A percentile compares a stretch with the other conserved stretches of the same genome.
Conservation (phyloP, 2,329 filamentous ascomycete genomes). For the Beauveria caledonica region DNA sequence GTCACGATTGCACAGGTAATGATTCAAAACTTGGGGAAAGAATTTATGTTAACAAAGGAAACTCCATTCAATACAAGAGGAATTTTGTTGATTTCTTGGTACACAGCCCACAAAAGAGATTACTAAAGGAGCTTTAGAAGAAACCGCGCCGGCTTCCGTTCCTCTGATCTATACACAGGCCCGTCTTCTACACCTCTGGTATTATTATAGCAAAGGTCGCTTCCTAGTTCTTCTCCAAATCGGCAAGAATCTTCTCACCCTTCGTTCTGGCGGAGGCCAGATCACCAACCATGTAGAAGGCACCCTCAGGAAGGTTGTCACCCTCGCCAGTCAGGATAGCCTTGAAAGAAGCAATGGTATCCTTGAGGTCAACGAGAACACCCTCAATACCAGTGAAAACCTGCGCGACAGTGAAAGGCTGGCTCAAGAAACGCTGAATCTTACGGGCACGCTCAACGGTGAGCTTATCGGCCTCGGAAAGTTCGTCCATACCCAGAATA, state of each 20-base stretch:
- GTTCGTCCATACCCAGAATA: constrained; percentile 99
- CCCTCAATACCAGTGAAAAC: constrained; percentile 93
- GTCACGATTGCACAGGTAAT: background rate
- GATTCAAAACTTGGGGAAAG: background rate
- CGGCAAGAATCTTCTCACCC: constrained; percentile 99
- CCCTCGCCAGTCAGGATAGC: constrained; percentile 89
- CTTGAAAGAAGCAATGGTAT: constrained; percentile 97
- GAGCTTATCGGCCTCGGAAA: constrained; percentile 98
- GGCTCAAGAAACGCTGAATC: constrained; percentile 98
- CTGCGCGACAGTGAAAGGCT: constrained; percentile 87
- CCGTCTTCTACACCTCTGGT: constrained; percentile 26
- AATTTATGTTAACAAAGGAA: constrained; percentile 16
- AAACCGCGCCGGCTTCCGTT: constrained; percentile 41
- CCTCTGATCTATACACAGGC: constrained; percentile 53
- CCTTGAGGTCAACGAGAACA: constrained; percentile 94
- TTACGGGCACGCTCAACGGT: constrained; percentile 99
- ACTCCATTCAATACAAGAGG: constrained; percentile 31
- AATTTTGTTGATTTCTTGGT: constrained; percentile 47
- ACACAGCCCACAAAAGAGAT: constrained; percentile 55
- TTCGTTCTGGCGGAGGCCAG: constrained; percentile 86
- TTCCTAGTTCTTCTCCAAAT: constrained; percentile 62
- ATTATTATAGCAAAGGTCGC: constrained; percentile 27
- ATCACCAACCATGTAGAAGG: constrained; percentile 97
- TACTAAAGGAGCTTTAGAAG: constrained; percentile 42
- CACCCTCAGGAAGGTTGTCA: constrained; percentile 90